Base-by-base conservation (phyloP, 2,329 filamentous ascomycete genomes). In the Lithohypha guttulata region DNA sequence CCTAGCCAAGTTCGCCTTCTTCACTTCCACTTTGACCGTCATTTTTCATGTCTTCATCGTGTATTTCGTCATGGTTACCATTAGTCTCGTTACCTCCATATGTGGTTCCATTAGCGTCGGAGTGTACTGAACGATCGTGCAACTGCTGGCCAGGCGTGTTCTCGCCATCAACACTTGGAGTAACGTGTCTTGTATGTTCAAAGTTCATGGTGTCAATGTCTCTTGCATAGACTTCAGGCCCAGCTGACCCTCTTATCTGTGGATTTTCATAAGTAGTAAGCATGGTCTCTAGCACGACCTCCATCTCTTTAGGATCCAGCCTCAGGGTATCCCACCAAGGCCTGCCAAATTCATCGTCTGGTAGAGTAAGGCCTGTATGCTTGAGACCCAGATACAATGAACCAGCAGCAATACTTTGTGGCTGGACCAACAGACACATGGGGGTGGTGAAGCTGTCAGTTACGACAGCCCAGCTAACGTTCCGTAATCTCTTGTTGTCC, bases 391-490 rank as follows among this genome's bases (percentile, higher is more conserved):
- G 91, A 62, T 93, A 95, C 18, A 98, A 73, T 13, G 86, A 80
- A 18, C 78, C 80, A 21, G 89, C 81, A 11, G 89, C 86, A 38
- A 96, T 83, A 26, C 85, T 84, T 27, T 78, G 75, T 11, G 85
- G 76, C 14, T 77, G 76, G 58, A 87, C 81, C 20, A 93, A 69
- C 2, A 98, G 71, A 43, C 87, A 93, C 34, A 96, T 69, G 27
- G 80, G 75, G 1, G 89, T 96, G 44, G 89, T 75, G 48, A 79
- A 83, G 14, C 81, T 82, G 60, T 98, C 91, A 56, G 93, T 95
- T 47, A 93, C 77, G 54, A 95, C 96, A 0, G 85, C 81, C 86
- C 91, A 96, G 1, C 85, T 82, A 0, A 83, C 77, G 60, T 94
- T 87, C 40, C 89, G 76, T 20, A 96, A 64, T 39, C 72, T 66